Evolutionary conservation across 2,329 filamentous ascomycete species (phyloP), one percentile per base, ranked within the genome.

Genomic region (Aspergillus puulaauensis): DNA sequence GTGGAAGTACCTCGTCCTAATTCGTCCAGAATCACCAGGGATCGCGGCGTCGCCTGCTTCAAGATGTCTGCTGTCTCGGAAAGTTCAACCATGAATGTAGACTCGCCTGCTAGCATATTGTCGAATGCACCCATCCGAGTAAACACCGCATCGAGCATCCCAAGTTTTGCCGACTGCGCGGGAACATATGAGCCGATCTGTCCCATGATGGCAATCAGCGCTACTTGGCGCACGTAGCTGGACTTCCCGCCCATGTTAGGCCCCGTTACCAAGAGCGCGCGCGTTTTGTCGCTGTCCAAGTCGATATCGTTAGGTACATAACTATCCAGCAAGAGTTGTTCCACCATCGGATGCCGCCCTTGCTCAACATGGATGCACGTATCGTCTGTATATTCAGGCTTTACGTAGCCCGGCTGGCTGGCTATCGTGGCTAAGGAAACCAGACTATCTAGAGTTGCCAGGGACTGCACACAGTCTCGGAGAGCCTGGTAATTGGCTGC

Each of bases 161-260:
- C 93, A 0, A 98, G 83, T 3, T 80, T 77, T 24, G 93, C 86
- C 2, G 85, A 82, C 27, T 83, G 81, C 21, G 93, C 93, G 2
- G 95, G 95, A 1, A 99, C 92, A 73, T 93, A 99, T 39, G 90
- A 96, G 51, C 95, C 95, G 62, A 97, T 89, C 71, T 99, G 95
- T 7, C 91, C 92, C 79, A 99, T 93, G 68, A 99, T 93, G 48
- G 90, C 85, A 61, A 98, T 91, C 6, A 99, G 85, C 9, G 95
- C 93, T 45, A 96, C 87, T 64, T 93, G 90, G 53, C 95, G 91
- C 21, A 99, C 93, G 73, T 96, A 99, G 57, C 90, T 95, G n/a
- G 91, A 96, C 72, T 99, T 99, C 56, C 95, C 95, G 68, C 95
- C 95, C 95, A 99, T 99, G 78, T 99, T 99, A 31, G 95, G 95